Percentiles rank a stretch among this genome's conserved stretches.
Evolutionary conservation across 352 stramenopile genomes (phyloP).

Genomic region (Globisporangium cystogenes): DNA sequence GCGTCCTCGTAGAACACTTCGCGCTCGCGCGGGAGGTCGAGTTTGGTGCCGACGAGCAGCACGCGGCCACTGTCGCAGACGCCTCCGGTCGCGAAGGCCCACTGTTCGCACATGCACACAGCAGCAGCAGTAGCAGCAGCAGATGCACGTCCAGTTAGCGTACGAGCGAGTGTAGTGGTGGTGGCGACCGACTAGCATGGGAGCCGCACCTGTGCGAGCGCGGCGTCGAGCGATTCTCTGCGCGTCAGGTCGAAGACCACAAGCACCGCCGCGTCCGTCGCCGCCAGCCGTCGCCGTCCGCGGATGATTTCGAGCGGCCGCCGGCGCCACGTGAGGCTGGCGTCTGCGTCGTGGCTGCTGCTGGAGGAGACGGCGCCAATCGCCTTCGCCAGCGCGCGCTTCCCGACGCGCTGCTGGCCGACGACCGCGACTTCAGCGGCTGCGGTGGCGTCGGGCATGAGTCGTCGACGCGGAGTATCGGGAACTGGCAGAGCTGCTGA

Average conservation of each 20-base stretch:
- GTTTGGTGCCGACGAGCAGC: conserved; percentile 52
- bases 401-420: conserved; percentile 33
- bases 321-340: conserved; percentile 5
- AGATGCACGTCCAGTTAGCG: not conserved
- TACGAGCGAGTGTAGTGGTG: not conserved
- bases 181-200: too few species aligned
- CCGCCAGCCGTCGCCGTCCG: conserved; percentile 8
- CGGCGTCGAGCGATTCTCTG: conserved; percentile 27
- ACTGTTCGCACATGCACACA: conserved; percentile 14
- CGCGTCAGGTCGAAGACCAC: conserved; percentile 50
- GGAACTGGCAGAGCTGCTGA: not conserved
- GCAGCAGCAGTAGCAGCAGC: not conserved
- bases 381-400: conserved; percentile 43
- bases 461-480: not conserved
- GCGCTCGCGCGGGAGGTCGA: conserved; percentile 29
- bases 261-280: conserved; percentile 14
- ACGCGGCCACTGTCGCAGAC: conserved; percentile 8
- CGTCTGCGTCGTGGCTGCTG: not conserved
- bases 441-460: conserved; percentile 1
- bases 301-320: conserved; percentile 9
- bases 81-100: conserved; percentile 23
- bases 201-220: conserved; percentile 22
- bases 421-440: conserved; percentile 27
- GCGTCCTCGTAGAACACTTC: conserved; percentile 31
- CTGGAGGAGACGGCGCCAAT: conserved; percentile 21